Conservation (phyloP, 1,284 basidiomycete species). For the Sphagnurus paluster region DNA sequence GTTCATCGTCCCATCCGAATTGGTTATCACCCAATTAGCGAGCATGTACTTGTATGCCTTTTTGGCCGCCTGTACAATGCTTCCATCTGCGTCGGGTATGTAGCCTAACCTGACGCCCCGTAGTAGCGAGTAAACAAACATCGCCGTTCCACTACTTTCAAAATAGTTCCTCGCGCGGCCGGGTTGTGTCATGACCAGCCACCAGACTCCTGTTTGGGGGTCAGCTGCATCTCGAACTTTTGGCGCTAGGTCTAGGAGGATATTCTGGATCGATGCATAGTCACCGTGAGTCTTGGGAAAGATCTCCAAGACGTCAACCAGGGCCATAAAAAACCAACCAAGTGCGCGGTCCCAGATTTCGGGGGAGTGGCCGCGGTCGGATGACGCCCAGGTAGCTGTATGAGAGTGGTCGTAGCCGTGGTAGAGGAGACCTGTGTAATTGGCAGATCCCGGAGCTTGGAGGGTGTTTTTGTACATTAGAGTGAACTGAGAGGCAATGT, state of each 20-base stretch:
- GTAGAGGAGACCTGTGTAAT: slow-evolving; percentile 42
- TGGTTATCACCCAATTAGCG: slow-evolving; percentile 40
- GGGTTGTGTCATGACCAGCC: slow-evolving; percentile 50
- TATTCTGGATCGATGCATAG: slow-evolving; percentile 29
- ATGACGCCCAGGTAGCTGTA: slow-evolving; percentile 43
- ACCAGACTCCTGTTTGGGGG: slow-evolving; percentile 42
- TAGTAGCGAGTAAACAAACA: slow-evolving; percentile 48
- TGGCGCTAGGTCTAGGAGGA: slow-evolving; percentile 36
- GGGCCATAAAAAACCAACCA: slow-evolving; percentile 50
- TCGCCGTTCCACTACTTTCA: slow-evolving; percentile 46
- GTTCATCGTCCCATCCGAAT: slow-evolving; percentile 42
- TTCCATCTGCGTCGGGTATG: slow-evolving; percentile 37
- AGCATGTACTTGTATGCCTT: slow-evolving; percentile 44
- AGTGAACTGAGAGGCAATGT: slow-evolving; percentile 41
- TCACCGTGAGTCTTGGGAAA: slow-evolving; percentile 35
- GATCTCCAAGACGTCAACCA: slow-evolving; percentile 45
- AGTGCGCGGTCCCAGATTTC: slow-evolving; percentile 49
- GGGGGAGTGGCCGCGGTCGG: slow-evolving; percentile 45
- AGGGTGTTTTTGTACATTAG: slow-evolving; percentile 44
- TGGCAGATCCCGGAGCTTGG: slow-evolving; percentile 34
- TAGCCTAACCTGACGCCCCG: slow-evolving; percentile 45
- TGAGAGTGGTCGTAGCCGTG: slow-evolving; percentile 50
- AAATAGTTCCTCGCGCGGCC: slow-evolving; percentile 46
- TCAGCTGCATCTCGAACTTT: slow-evolving; percentile 40
- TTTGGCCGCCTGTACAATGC: slow-evolving; percentile 35